Evolutionary conservation across 1,284 basidiomycete species (phyloP), one percentile per base, ranked within the genome.

Genomic region (Trametes sp.): DNA sequence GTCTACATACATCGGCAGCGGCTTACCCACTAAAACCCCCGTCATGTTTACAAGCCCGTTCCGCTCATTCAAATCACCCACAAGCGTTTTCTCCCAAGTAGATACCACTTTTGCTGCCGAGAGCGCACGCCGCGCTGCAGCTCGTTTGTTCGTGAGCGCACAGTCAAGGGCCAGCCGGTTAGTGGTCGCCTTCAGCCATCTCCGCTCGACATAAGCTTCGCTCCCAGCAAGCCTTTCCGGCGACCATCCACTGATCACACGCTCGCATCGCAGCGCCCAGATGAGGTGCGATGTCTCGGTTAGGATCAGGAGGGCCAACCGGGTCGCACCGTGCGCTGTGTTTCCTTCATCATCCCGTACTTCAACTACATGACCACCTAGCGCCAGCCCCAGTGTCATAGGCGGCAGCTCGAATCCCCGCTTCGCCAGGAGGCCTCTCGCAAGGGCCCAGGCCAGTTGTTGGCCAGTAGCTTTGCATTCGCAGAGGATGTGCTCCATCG

Each of bases 251-350:
- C 16, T 14, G 23, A 75, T 70, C 6, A 65, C 59, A 21, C 70
- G 21, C 24, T 73, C 67, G 55, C 64, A 65, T 26, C 74, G 57
- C 3, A 75, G 33, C 28, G 59, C 66, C 75, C 74, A 77, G 31
- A 75, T 73, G 2, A 76, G 66, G 56, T 75, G 66, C 1, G 72
- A 71, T 0, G 72, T 65, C 56, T 78, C 75, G 0, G 74, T 59
- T 13, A 77, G 62, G 1, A 77, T 24, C 11, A 78, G 74, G 73
- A 38, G 62, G 50, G 1, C 54, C 55, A 0, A 72, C 74, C 1
- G 38, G 7, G 38, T 41, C 4, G 38, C 11, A 4, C 38, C 38
- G 16, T 13, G 38, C 11, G 16, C 8, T 4, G 38, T 5, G 7
- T 41, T 16, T 8, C 19, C 38, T 16, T 6, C 19, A 6, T 4